phyloP scores from a whole-genome alignment of 306 rosid genomes.

The Dicorynia guianensis region DNA sequence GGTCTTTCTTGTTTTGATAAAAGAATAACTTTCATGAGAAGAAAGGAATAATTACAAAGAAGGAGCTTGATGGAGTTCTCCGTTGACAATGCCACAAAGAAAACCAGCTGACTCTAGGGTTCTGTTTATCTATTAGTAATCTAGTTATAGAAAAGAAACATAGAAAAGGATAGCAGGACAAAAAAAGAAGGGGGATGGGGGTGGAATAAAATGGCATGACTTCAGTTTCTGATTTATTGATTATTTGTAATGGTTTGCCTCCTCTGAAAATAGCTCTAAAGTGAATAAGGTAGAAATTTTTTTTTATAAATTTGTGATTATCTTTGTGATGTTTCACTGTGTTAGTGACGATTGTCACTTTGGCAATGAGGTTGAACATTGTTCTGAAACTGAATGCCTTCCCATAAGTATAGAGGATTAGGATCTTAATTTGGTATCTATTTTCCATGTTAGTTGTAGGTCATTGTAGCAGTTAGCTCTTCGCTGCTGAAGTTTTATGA shows the following conservation, averaged over 20 bases:
- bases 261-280: neutral
- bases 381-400: constrained; percentile 2
- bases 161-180: neutral
- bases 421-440: neutral
- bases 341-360: constrained; percentile 5
- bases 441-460: constrained; percentile 20
- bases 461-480: constrained; percentile 5
- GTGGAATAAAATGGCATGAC: no score
- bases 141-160: constrained; percentile 3
- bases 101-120: no score
- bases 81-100: neutral
- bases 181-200: no score
- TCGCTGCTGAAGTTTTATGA: constrained; percentile 32
- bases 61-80: no score
- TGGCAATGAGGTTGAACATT: constrained; percentile 13
- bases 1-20: no score
- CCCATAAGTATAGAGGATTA: neutral
- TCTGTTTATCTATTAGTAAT: neutral
- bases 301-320: neutral
- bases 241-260: neutral
- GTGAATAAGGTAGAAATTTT: neutral
- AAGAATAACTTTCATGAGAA: no score
- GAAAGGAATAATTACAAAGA: no score
- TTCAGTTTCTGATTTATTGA: neutral
- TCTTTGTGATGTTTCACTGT: neutral